Base-by-base conservation (phyloP, 257 asterid species). In the Nicotiana undulata region DNA sequence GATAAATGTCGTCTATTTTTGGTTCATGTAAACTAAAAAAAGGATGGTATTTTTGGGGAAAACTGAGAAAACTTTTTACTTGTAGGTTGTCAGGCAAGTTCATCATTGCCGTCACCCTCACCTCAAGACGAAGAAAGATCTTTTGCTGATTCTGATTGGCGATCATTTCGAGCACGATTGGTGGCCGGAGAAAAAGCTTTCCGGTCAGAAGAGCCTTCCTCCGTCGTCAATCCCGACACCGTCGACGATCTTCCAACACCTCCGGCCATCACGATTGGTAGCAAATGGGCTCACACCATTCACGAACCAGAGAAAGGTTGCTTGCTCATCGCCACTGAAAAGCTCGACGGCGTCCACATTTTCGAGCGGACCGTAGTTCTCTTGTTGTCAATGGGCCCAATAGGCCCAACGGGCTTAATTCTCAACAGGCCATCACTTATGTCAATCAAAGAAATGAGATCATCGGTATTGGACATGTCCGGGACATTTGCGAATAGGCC, bases 391-490 rank as follows among this genome's bases (percentile, higher is more conserved):
- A 83, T 88, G 17, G 92, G 97, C 63, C 93, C 89, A 2, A 63
- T 88, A 4, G 95, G 98, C 83, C 97, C 95, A 53, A 89, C 85
- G 1, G 97, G 98, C 51, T 74, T 93, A 28, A 93, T 92, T 24
- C 93, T 95, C 59, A 95, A 95, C 91, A 60, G 98, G 84, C 97
- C 99, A 18, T 93, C 97, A 0, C 91, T 93, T 5, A 93, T 95
- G 98, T 95, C 99, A 67, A 93, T 95, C 60, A 93, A 92, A 85
- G 98, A 93, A 63, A 91, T 89, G 93, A 87, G 83, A 51, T 86
- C 98, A 0, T 82, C 94, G 4, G 82, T 82, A 0, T 29, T 91
- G 83, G 97, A 90, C 63, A 81, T 78, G 2, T 72, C 90, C 0
- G 96, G 89, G 2, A 81, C 90, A 1, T 95, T 95, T 59, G 85